Evolutionary conservation across 805 yeast genomes (phyloP), one percentile per base, ranked within the genome.

Genomic region (Kodamaea neixiangensis): DNA sequence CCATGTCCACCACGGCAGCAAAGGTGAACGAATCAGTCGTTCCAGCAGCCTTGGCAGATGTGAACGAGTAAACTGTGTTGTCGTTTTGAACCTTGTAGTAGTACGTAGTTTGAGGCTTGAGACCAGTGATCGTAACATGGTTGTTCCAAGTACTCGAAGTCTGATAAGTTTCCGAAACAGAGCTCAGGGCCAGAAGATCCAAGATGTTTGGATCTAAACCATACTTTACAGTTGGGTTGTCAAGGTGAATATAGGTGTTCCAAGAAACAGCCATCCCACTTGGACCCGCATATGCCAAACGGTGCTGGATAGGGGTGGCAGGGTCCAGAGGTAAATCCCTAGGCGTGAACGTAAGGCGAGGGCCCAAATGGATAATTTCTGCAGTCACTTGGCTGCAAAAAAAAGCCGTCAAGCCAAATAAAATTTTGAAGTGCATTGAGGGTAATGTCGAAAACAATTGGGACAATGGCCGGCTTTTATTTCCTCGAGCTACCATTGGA

Each of bases 101-200:
- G 49, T 54, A 54, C 17, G 52, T 54, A 19, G 58, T 54, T 10
- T 15, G 48, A n/a, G 58, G 54, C 34, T 48, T 21, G 40, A 54
- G 55, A 7, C 52, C 56, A 7, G 46, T 38, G 22, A 54, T 41
- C 39, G 40, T 46, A 19, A 54, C 58, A 35, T 54, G 58, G 38
- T 52, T 54, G 46, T 52, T 54, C 54, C 54, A 54, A 9, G 58
- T 54, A n/a, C 46, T 37, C 1, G 58, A 54, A 15, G 58, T 54
- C 5, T 34, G 40, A 41, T 54, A 54, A 20, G 58, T 54, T 34
- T 47, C 43, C 9, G 58, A 54, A 14, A 38, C 52, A n/a, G 35
- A 29, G 46, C 56, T 52, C 21, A 35, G 44, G 19, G 58, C 56
- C 20, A 25, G 22, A 37, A 47, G 42, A 35, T 49, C 50, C 35